These are phyloP conservation scores for Recurvomyces mirabilis DNA, from an alignment of 495 filamentous ascomycete genomes.

Conservation along the genomic window DNA sequence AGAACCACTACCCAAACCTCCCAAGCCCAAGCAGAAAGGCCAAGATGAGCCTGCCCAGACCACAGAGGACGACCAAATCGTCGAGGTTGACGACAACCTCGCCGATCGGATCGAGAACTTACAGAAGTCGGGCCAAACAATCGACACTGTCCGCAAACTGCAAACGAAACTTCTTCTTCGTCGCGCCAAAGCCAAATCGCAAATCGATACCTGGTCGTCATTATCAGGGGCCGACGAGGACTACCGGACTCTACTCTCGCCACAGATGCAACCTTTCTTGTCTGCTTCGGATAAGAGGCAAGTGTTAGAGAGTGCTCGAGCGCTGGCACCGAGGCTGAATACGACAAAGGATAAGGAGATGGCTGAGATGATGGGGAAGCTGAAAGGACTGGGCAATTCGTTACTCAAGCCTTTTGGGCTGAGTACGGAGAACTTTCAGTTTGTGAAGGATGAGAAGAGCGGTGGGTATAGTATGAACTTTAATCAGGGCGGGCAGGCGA, in stretches of 20 bases:
- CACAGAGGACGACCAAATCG: constrained; percentile 26
- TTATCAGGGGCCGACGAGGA: constrained; percentile 69
- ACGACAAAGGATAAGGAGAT: constrained; percentile 75
- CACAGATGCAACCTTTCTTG: constrained; percentile 39
- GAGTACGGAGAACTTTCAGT: constrained; percentile 85
- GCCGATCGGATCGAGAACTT: constrained; percentile 24
- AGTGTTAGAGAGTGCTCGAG: constrained; percentile 51
- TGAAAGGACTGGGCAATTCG: constrained; percentile 88
- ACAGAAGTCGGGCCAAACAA: constrained; percentile 27
- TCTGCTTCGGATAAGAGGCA: constrained; percentile 51
- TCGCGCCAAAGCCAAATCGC: constrained; percentile 62
- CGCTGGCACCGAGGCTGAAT: constrained; percentile 55
- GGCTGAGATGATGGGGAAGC: constrained; percentile 90
- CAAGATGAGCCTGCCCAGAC: constrained; percentile 19
- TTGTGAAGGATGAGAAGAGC: constrained; percentile 77
- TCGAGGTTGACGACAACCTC: constrained; percentile 40
- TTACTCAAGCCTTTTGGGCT: constrained; percentile 87
- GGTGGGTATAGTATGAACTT: constrained; percentile 93
- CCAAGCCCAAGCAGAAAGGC: constrained; percentile 5
- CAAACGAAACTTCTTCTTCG: constrained; percentile 76
- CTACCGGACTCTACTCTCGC: constrained; percentile 25
- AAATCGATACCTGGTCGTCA: constrained; percentile 64
- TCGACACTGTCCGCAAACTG: constrained; percentile 61
- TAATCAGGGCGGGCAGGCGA: constrained; percentile 36
- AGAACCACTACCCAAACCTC: constrained; percentile 30